A percentile compares a stretch with the other conserved stretches of the same genome.
Conservation (phyloP, 1,284 basidiomycete species). For the Anthracocystis setariae region DNA sequence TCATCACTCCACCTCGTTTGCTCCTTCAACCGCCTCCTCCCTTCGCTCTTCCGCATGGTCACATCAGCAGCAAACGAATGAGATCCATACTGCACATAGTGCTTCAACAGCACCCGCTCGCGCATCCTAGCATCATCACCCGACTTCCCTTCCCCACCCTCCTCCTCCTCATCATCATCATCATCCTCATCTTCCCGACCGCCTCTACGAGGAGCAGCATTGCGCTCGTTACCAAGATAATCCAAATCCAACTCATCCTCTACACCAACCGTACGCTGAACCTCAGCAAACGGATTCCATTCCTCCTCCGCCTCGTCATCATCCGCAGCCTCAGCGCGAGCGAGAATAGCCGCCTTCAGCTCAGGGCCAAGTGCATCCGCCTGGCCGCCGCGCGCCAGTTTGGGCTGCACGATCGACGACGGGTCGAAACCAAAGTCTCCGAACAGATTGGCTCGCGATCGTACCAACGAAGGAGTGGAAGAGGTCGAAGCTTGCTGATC, state of each 20-base stretch:
- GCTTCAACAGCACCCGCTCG: slow-evolving; percentile 33
- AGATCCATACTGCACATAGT: slow-evolving; percentile 36
- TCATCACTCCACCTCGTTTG: slow-evolving; percentile 47
- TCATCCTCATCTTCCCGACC: slow-evolving; percentile 13
- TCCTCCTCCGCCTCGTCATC: slow-evolving; percentile 50
- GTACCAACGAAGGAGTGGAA: slow-evolving; percentile 22
- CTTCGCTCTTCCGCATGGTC: slow-evolving; percentile 20
- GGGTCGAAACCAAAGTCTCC: slow-evolving; percentile 36
- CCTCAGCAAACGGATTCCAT: slow-evolving; percentile 47
- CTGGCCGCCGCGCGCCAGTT: slow-evolving; percentile 7
- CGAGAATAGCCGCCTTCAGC: slow-evolving; percentile 51
- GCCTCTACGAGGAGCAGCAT: slow-evolving; percentile 3
- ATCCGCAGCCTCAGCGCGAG: slow-evolving; percentile 46
- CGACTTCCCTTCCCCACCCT: background rate
- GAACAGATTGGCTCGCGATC: slow-evolving; percentile 47
- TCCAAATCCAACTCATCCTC: slow-evolving; percentile 54
- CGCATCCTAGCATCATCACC: slow-evolving; percentile 21
- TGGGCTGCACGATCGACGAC: slow-evolving; percentile 21
- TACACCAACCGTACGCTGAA: slow-evolving; percentile 33
- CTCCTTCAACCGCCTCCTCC: slow-evolving; percentile 17
- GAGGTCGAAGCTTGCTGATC: slow-evolving; percentile 3
- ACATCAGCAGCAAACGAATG: slow-evolving; percentile 26
- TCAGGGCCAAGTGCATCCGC: slow-evolving; percentile 38
- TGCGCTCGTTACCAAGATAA: slow-evolving; percentile 31
- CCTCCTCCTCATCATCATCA: slow-evolving; percentile 15